Evolutionary conservation across 23 red algal genomes (phyloP).

Genomic region (Pyropia haitanensis): DNA sequence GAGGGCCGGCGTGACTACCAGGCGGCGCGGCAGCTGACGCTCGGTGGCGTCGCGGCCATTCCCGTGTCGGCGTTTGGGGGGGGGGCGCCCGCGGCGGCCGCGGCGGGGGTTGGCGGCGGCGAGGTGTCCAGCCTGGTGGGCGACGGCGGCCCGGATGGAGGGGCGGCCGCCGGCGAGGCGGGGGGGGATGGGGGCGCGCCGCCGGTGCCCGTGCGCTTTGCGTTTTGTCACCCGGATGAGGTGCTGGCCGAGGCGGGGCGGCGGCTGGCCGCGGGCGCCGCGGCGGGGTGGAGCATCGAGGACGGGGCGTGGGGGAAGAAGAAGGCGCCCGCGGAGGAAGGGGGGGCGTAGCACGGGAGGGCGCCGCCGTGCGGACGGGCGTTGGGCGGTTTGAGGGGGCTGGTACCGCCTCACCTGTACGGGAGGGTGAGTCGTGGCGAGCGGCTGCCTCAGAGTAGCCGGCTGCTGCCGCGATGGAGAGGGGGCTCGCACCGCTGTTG

Average conservation of each 20-base stretch:
- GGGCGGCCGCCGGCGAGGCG: constrained; percentile 8
- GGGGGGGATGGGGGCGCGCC: neutral
- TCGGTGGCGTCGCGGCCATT: constrained; percentile 64
- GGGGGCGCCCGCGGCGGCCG: constrained; percentile 8
- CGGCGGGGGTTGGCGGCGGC: neutral
- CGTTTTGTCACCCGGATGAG: constrained; percentile 83
- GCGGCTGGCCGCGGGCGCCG: constrained; percentile 8
- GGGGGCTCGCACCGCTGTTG: no score
- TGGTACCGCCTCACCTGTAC: no score
- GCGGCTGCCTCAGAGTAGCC: no score
- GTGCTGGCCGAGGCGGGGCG: constrained; percentile 57
- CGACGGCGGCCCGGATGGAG: neutral
- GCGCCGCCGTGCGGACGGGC: no score
- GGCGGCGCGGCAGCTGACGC: constrained; percentile 34
- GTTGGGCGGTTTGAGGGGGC: no score
- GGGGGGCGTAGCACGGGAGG: no score
- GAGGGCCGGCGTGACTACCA: constrained; percentile 71
- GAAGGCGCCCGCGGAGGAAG: no score
- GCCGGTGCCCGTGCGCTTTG: constrained; percentile 46
- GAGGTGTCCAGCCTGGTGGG: no score
- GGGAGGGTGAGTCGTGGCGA: no score
- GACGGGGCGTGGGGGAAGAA: no score
- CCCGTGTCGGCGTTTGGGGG: constrained; percentile 72
- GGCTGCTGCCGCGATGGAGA: no score
- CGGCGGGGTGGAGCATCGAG: no score